Conservation (phyloP, 306 rosid species). For the Trifolium subterraneum region DNA sequence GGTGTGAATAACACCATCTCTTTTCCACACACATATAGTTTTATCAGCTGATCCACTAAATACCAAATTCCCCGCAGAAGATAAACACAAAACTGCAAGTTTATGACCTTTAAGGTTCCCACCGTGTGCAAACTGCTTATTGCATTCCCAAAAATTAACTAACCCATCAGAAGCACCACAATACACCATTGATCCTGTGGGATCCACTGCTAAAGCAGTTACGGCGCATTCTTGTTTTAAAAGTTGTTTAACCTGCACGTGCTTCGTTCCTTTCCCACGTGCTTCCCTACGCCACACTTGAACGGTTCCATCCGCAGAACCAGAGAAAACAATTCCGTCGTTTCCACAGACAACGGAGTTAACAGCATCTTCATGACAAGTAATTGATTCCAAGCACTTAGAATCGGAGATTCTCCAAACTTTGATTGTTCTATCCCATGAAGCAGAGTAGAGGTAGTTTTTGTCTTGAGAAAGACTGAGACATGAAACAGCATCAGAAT, state of each 20-base stretch:
- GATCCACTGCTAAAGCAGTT: constrained; percentile 66
- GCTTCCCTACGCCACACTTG: constrained; percentile 70
- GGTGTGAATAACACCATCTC: constrained; percentile 71
- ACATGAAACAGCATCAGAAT: constrained; percentile 87
- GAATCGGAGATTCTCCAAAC: constrained; percentile 77
- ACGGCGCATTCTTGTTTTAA: constrained; percentile 87
- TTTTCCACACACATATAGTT: constrained; percentile 82
- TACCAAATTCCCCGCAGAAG: constrained; percentile 61
- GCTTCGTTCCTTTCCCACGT: constrained; percentile 56
- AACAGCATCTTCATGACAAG: constrained; percentile 81
- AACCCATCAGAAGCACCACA: constrained; percentile 87
- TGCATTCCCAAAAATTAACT: constrained; percentile 77
- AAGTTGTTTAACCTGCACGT: constrained; percentile 55
- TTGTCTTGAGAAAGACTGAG: constrained; percentile 61
- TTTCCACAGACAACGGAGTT: constrained; percentile 68
- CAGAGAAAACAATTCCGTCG: constrained; percentile 59
- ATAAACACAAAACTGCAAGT: constrained; percentile 77
- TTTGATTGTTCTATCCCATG: constrained; percentile 85
- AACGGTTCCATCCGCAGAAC: constrained; percentile 93
- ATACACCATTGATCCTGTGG: constrained; percentile 57
- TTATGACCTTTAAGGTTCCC: constrained; percentile 84
- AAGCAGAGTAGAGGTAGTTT: constrained; percentile 63
- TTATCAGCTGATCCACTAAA: constrained; percentile 90
- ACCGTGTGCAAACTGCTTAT: constrained; percentile 60
- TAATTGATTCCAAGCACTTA: constrained; percentile 77